Percentiles rank a stretch among this genome's conserved stretches.
Evolutionary conservation across 352 stramenopile species (phyloP).

Genomic region (Thalassiosira livingstoniorum): DNA sequence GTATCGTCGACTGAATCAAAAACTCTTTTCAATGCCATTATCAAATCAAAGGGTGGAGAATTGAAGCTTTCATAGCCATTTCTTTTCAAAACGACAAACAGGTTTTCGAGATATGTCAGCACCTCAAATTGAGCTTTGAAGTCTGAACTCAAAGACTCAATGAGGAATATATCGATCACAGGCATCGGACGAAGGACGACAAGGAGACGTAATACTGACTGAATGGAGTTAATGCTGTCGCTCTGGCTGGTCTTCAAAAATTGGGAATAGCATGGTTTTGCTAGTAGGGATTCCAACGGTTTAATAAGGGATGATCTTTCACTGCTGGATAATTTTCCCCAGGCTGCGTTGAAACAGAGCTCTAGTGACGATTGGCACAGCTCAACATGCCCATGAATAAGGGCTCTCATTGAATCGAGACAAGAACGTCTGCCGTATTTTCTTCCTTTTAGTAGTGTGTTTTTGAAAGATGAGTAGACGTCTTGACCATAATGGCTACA

Average conservation of each 20-base stretch:
- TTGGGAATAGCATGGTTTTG: constrained; percentile 78
- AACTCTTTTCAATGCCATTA: constrained; percentile 67
- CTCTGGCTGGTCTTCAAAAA: constrained; percentile 61
- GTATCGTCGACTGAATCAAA: constrained; percentile 73
- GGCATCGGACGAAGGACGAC: constrained; percentile 68
- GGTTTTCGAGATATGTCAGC: constrained; percentile 75
- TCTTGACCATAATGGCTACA: no score
- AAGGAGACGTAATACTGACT: constrained; percentile 73
- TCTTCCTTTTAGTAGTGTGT: constrained; percentile 26
- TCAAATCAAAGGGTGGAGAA: constrained; percentile 38
- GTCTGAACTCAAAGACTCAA: constrained; percentile 71
- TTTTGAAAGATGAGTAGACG: constrained; percentile 12
- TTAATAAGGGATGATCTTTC: constrained; percentile 62
- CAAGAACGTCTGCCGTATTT: constrained; percentile 54
- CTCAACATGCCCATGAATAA: constrained; percentile 69
- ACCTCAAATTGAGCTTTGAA: constrained; percentile 83
- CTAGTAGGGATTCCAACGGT: constrained; percentile 75
- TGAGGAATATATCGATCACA: constrained; percentile 72
- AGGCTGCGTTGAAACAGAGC: constrained; percentile 67
- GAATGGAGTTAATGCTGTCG: constrained; percentile 68
- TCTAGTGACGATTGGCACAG: constrained; percentile 73
- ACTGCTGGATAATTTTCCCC: constrained; percentile 66
- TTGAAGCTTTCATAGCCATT: constrained; percentile 39
- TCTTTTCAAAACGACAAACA: constrained; percentile 58
- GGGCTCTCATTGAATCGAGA: constrained; percentile 62